Evolutionary conservation across 1,284 basidiomycete species (phyloP).

Genomic region (Ustilago cynodontis): DNA sequence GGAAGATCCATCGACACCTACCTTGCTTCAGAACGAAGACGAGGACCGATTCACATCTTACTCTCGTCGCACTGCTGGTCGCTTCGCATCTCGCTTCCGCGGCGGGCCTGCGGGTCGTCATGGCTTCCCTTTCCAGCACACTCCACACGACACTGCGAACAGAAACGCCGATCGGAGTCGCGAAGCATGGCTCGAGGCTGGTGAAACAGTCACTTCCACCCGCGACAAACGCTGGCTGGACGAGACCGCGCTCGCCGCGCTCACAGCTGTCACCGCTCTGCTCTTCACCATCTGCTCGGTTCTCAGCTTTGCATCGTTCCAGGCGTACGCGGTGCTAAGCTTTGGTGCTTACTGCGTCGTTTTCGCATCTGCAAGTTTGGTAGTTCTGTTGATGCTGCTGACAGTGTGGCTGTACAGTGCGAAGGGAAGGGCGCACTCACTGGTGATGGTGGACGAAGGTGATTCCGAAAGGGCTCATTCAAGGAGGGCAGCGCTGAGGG

Average conservation of each 20-base stretch:
- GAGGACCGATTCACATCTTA: slow-evolving; percentile 43
- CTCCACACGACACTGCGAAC: not conserved
- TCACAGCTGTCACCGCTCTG: slow-evolving; percentile 20
- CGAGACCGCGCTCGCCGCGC: slow-evolving; percentile 34
- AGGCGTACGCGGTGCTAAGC: slow-evolving; percentile 19
- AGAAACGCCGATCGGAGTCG: not conserved
- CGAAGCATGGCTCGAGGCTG: slow-evolving; percentile 33
- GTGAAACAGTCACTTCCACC: slow-evolving; percentile 15
- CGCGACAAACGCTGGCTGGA: slow-evolving; percentile 46
- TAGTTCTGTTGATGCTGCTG: slow-evolving; percentile 17
- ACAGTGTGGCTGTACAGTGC: slow-evolving; percentile 43
- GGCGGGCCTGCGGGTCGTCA: slow-evolving; percentile 24
- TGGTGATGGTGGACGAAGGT: slow-evolving; percentile 27
- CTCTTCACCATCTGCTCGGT: slow-evolving; percentile 26
- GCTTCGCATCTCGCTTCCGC: slow-evolving; percentile 21
- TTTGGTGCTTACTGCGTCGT: slow-evolving; percentile 30
- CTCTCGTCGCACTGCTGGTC: slow-evolving; percentile 25
- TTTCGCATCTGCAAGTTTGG: slow-evolving; percentile 33
- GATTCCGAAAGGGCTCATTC: slow-evolving; percentile 26
- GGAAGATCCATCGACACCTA: slow-evolving; percentile 31
- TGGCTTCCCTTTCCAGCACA: slow-evolving; percentile 2
- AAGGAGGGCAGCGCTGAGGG: slow-evolving; percentile 11
- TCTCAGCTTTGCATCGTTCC: slow-evolving; percentile 21
- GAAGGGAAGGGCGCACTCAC: slow-evolving; percentile 15
- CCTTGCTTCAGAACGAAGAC: slow-evolving; percentile 28